Base-by-base conservation (phyloP, 2,329 filamentous ascomycete species). In the Whalleya microplaca region DNA sequence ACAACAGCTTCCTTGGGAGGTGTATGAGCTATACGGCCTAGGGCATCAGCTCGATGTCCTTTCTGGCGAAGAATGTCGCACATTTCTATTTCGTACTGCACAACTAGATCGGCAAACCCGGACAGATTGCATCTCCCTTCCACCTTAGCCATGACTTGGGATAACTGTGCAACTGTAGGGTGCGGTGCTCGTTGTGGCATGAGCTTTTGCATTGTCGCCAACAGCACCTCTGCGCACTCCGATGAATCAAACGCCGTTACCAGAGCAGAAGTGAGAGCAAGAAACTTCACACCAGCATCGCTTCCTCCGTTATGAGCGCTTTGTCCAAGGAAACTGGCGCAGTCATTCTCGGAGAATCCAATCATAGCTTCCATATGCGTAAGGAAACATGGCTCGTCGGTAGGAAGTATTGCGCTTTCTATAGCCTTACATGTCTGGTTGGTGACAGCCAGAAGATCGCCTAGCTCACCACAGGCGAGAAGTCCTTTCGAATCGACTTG, bases 171-270 rank as follows among this genome's bases (percentile, higher is more conserved):
- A 40, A 43, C 16, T 20, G 48, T 47, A 47, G 44, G 49, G n/a
- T 14, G 16, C 21, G 9, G 44, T 16, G 18, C 29, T 18, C 46
- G 44, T 12, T 19, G 37, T 2, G 4, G 27, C 18, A 21, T 21
- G 9, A 54, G 40, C 45, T 21, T 3, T 12, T 45, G 2, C 21
- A 58, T 53, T 18, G 55, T 7, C 8, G 16, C 40, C 2, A 20
- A 37, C 18, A 58, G 18, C 19, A 58, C 43, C 12, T 51, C 23
- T 10, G 46, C 58, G 14, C 51, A 42, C 14, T 61, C 52, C 2
- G 18, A 2, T n/a, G 27, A 18, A 41, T 40, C 12, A n/a, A 61
- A 61, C 8, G 55, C 58, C 2, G 55, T 58, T 21, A 45, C 45
- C 10, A 61, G 41, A 10, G 55, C 23, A 18, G 51, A 55, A 40